phyloP scores from a whole-genome alignment of 257 asterid species.

The Paraleonurus japonicus region DNA sequence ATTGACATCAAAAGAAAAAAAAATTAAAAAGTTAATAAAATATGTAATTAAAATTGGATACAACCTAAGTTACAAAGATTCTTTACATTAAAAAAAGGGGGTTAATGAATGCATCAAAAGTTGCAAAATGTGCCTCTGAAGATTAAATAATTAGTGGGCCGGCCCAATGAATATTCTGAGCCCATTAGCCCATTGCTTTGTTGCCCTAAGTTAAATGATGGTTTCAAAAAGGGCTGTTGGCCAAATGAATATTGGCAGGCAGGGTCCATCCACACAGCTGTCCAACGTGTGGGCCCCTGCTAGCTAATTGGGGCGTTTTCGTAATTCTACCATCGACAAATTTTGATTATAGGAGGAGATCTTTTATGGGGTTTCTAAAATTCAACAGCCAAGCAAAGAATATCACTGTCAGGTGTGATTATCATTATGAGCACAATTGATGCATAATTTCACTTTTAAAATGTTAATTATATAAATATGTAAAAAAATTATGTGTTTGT shows the following conservation, averaged over 20 bases:
- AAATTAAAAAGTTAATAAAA: too few relatives aligned
- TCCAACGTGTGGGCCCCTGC: slow-evolving; percentile 32
- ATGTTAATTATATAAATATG: too few relatives aligned
- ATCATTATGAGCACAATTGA: slow-evolving; percentile 17
- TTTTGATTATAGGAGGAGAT: slow-evolving; percentile 3
- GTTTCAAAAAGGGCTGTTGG: neutral
- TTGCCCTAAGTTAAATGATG: neutral
- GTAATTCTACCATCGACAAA: slow-evolving; percentile 17
- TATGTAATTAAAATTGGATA: too few relatives aligned
- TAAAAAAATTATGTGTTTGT: too few relatives aligned
- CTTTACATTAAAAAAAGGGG: too few relatives aligned
- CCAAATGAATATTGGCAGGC: neutral
- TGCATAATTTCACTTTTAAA: neutral
- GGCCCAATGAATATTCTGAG: neutral
- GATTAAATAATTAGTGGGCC: neutral
- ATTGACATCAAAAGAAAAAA: too few relatives aligned
- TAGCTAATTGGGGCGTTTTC: slow-evolving; percentile 23
- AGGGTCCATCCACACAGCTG: slow-evolving; percentile 27
- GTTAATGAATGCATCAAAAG: too few relatives aligned
- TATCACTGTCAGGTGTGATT: slow-evolving; percentile 14
- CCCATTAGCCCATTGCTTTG: neutral
- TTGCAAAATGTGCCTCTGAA: too few relatives aligned
- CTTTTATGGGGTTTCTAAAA: slow-evolving; percentile 22
- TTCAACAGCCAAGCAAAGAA: slow-evolving; percentile 35
- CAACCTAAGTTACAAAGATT: too few relatives aligned